These are phyloP conservation scores for Fusarium luffae DNA, from an alignment of 2,329 filamentous ascomycete species.

Conservation along the genomic window DNA sequence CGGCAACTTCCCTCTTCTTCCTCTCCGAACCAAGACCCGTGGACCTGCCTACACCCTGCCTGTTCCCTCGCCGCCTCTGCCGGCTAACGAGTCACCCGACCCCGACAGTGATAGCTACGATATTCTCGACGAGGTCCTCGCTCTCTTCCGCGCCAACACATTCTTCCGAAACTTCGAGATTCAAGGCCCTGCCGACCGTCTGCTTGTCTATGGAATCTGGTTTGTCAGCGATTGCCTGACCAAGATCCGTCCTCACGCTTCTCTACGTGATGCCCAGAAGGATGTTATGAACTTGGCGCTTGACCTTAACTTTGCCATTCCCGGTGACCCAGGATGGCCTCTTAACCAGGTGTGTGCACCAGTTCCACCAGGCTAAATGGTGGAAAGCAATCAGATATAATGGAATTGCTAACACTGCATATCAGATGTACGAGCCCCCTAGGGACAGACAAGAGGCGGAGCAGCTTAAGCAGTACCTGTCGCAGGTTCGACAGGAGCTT, in stretches of 20 bases:
- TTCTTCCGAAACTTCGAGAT: conserved; percentile 99
- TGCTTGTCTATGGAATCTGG: conserved; percentile 96
- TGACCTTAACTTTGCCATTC: conserved; percentile 92
- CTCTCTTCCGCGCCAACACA: conserved; percentile 95
- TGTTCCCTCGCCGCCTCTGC: conserved; percentile 65
- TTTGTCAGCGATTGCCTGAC: conserved; percentile 90
- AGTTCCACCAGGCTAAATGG: not conserved
- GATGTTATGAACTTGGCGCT: conserved; percentile 91
- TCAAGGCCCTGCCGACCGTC: conserved; percentile 91
- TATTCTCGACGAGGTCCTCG: conserved; percentile 91
- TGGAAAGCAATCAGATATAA: not conserved
- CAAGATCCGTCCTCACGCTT: conserved; percentile 84
- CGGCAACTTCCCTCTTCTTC: conserved; percentile 95
- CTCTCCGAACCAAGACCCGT: conserved; percentile 92
- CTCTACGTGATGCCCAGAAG: conserved; percentile 69
- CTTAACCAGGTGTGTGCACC: conserved; percentile 77
- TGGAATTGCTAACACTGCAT: conserved; percentile 13
- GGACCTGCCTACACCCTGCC: conserved; percentile 92
- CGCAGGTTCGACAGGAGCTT: conserved; percentile 93
- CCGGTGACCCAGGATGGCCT: conserved; percentile 91
- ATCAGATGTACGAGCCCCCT: conserved; percentile 86
- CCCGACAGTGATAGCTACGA: conserved; percentile 94
- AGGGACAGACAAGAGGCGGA: conserved; percentile 90
- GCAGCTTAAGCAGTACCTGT: conserved; percentile 86
- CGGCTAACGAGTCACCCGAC: conserved; percentile 74